phyloP scores from a whole-genome alignment of 768 basidiomycete genomes.

The Trametes punicea region DNA sequence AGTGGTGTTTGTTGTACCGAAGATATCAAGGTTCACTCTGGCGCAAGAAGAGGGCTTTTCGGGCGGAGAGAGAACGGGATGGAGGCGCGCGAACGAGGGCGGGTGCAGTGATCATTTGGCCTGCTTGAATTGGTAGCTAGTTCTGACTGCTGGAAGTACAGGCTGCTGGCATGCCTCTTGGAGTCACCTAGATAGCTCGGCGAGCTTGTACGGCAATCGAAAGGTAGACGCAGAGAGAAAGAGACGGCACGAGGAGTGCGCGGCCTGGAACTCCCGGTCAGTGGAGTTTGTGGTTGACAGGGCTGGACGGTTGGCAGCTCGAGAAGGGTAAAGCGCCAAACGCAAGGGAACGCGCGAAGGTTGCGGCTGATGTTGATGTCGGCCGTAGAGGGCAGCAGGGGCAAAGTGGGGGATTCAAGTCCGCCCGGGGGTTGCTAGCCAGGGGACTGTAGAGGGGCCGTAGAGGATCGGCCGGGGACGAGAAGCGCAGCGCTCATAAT shows the following conservation, averaged over 20 bases:
- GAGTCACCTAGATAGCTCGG: not conserved
- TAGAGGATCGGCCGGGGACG: conserved; percentile 7
- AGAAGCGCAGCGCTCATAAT: not conserved
- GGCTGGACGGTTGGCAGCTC: not conserved
- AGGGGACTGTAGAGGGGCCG: conserved; percentile 6
- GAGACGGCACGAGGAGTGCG: not conserved
- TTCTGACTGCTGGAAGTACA: too few relatives aligned
- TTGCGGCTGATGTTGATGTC: not conserved
- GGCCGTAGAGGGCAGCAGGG: conserved; percentile 5
- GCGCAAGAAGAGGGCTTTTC: not conserved
- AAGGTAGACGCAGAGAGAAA: not conserved
- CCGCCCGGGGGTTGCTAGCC: conserved; percentile 1
- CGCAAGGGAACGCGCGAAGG: not conserved
- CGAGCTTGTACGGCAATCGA: too few relatives aligned
- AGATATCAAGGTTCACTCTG: conserved; percentile 6
- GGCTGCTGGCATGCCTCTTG: too few relatives aligned
- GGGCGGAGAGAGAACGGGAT: conserved; percentile 3
- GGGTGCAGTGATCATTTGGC: too few relatives aligned
- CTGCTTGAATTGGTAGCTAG: not conserved
- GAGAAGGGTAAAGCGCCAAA: not conserved
- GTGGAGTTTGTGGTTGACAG: conserved; percentile 13
- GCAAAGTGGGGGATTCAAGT: not conserved
- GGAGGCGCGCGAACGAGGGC: conserved; percentile 4
- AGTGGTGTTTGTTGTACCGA: not conserved
- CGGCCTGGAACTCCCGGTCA: not conserved